Percentiles rank a stretch among this genome's conserved stretches.
These are phyloP conservation scores for Saccharomycopsis fibuligera DNA, from an alignment of 805 yeast species.

Conservation along the genomic window DNA sequence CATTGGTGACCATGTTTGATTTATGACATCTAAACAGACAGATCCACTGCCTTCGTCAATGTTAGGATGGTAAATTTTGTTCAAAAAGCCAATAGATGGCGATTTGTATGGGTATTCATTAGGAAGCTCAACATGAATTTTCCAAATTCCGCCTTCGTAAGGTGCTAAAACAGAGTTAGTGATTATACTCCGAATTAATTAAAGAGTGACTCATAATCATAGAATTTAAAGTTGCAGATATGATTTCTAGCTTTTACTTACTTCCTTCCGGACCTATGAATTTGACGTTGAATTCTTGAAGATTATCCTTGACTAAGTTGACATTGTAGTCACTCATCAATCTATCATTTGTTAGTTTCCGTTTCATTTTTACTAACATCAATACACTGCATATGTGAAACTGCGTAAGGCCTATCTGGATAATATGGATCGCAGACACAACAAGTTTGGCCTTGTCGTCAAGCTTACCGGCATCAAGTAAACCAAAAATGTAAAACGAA, in stretches of 20 bases:
- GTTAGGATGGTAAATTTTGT: slow-evolving; percentile 91
- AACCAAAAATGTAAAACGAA: too few species aligned
- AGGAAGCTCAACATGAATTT: slow-evolving; percentile 86
- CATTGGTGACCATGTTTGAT: slow-evolving; percentile 98
- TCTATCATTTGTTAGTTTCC: slow-evolving; percentile 25
- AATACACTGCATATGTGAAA: neutral
- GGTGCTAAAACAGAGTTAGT: slow-evolving; percentile 60
- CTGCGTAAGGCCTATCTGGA: neutral
- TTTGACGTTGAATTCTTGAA: slow-evolving; percentile 81
- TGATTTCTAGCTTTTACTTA: slow-evolving; percentile 24
- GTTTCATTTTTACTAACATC: too few species aligned
- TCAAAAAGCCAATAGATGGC: slow-evolving; percentile 91
- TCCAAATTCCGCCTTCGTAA: slow-evolving; percentile 87
- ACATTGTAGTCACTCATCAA: slow-evolving; percentile 93
- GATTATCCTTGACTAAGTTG: slow-evolving; percentile 68
- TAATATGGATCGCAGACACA: neutral
- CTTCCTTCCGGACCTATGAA: slow-evolving; percentile 79
- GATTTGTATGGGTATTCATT: slow-evolving; percentile 93
- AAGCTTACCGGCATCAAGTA: neutral
- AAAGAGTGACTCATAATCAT: neutral
- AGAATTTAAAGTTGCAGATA: too few species aligned
- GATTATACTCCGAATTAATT: too few species aligned
- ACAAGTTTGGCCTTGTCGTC: neutral
- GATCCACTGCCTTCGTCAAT: slow-evolving; percentile 88
- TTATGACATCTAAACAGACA: slow-evolving; percentile 92